Conservation (phyloP, 768 basidiomycete genomes). For the Suillus paluster region DNA sequence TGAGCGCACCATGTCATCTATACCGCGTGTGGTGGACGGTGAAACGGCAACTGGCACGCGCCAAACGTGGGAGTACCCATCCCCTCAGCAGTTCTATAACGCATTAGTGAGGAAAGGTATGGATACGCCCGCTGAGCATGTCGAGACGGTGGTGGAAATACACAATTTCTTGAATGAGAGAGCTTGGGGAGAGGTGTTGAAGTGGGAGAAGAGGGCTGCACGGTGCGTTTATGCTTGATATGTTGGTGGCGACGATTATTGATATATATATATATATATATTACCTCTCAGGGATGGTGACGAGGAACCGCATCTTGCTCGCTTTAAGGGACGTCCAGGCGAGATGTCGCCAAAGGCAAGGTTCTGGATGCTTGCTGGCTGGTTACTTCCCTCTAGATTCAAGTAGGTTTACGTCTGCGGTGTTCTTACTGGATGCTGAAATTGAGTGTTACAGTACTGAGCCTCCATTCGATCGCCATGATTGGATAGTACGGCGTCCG, state of each 20-base stretch:
- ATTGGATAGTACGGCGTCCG: slow-evolving; percentile 91
- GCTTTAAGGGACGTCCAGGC: slow-evolving; percentile 90
- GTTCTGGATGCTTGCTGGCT: slow-evolving; percentile 84
- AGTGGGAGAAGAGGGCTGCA: slow-evolving; percentile 79
- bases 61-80: slow-evolving; percentile 90
- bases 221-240: slow-evolving; percentile 21
- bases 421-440: slow-evolving; percentile 7
- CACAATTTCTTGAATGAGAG: slow-evolving; percentile 98
- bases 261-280: neutral
- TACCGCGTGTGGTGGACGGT: slow-evolving; percentile 64
- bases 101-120: slow-evolving; percentile 95
- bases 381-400: slow-evolving; percentile 88
- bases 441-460: slow-evolving; percentile 59
- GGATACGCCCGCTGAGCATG: slow-evolving; percentile 95
- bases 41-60: slow-evolving; percentile 18
- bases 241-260: slow-evolving; percentile 9
- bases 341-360: slow-evolving; percentile 95
- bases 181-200: slow-evolving; percentile 93
- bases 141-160: slow-evolving; percentile 97
- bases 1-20: slow-evolving; percentile 78
- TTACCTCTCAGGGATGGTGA: slow-evolving; percentile 46
- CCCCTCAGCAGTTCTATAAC: slow-evolving; percentile 98
- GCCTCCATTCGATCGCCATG: slow-evolving; percentile 97
- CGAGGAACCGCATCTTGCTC: slow-evolving; percentile 73
- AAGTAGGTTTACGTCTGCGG: slow-evolving; percentile 57